A percentile compares a stretch with the other conserved stretches of the same genome.
phyloP scores from a whole-genome alignment of 345 rosid species.

The Euphorbia tirucalli region DNA sequence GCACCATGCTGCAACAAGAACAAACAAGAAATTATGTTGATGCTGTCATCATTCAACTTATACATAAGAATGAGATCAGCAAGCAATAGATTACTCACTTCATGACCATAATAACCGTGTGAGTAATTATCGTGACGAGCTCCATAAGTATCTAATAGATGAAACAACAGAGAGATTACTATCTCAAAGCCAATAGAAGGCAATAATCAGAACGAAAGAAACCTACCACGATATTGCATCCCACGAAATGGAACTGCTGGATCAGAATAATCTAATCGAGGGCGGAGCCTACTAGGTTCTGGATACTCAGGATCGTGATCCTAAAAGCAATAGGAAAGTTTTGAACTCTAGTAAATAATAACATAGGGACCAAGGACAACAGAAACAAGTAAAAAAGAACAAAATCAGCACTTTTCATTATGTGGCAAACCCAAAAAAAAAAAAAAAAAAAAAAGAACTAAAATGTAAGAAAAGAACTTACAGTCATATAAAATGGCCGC shows the following conservation, averaged over 20 bases:
- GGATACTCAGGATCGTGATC: conserved; percentile 46
- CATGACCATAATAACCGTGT: conserved; percentile 43
- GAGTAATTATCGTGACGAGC: conserved; percentile 36
- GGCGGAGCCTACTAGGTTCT: conserved; percentile 44
- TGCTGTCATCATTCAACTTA: conserved; percentile 5
- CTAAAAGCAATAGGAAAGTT: conserved; percentile 28
- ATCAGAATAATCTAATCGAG: conserved; percentile 44
- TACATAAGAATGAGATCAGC: conserved; percentile 8
- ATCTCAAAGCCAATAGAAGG: conserved; percentile 6
- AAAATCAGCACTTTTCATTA: conserved; percentile 3
- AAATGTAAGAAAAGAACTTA: conserved; percentile 10
- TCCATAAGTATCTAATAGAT: conserved; percentile 42
- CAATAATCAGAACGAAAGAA: background rate
- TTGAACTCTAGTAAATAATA: background rate
- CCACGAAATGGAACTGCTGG: conserved; percentile 36
- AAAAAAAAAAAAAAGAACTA: background rate
- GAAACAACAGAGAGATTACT: conserved; percentile 19
- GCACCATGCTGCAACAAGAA: conserved; percentile 42
- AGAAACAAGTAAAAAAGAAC: background rate
- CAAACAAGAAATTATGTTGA: conserved; percentile 7
- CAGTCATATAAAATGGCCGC: conserved; percentile 48
- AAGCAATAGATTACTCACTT: conserved; percentile 39
- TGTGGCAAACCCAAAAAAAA: background rate
- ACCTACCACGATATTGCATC: conserved; percentile 42
- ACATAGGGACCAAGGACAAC: background rate